Evolutionary conservation across 345 rosid genomes (phyloP).

Genomic region (Sapria himalayana): DNA sequence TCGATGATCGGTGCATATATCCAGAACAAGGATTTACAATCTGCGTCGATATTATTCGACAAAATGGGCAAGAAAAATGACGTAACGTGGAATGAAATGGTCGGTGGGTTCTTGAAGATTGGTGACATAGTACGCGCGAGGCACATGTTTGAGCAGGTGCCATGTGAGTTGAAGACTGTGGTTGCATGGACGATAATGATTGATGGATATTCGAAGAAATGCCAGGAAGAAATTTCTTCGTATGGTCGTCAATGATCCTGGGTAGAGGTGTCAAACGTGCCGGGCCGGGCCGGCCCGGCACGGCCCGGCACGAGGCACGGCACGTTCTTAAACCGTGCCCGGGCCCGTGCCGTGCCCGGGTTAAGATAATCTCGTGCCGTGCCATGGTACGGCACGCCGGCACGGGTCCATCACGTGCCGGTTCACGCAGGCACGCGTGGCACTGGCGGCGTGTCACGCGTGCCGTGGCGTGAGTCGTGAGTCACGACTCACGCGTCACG

Average conservation of each 20-base stretch:
- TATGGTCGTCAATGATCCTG: constrained; percentile 69
- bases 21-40: constrained; percentile 15
- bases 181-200: constrained; percentile 66
- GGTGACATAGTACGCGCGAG: constrained; percentile 34
- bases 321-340: too few relatives aligned
- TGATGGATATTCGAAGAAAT: constrained; percentile 47
- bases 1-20: constrained; percentile 51
- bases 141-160: constrained; percentile 34
- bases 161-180: constrained; percentile 28
- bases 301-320: too few relatives aligned
- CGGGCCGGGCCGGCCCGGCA: too few relatives aligned
- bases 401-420: too few relatives aligned
- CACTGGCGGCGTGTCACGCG: too few relatives aligned
- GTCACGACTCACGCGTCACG: too few relatives aligned
- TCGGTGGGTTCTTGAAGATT: constrained; percentile 34
- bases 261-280: too few relatives aligned
- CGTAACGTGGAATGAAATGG: constrained; percentile 61
- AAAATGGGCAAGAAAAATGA: constrained; percentile 20
- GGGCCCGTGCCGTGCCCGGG: too few relatives aligned
- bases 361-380: too few relatives aligned
- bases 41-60: constrained; percentile 28
- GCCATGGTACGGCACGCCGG: too few relatives aligned
- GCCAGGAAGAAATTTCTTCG: constrained; percentile 45
- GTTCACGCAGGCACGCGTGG: too few relatives aligned
- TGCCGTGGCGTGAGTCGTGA: too few relatives aligned